Percentiles rank a stretch among this genome's conserved stretches.
Conservation (phyloP, 1,284 basidiomycete genomes). For the Moniliella sp. region DNA sequence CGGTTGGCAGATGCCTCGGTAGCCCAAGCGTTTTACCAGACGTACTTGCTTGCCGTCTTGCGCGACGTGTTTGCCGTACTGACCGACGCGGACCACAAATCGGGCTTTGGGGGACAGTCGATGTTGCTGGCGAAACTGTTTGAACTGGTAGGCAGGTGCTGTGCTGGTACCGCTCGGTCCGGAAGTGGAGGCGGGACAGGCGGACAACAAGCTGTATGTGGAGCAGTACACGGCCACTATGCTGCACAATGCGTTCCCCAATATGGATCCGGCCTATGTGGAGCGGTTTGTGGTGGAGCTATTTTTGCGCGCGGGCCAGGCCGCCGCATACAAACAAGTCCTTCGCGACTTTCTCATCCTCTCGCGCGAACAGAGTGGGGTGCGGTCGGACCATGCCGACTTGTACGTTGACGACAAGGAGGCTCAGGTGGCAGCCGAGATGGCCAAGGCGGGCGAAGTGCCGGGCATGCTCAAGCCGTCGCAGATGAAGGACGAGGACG, state of each 20-base stretch:
- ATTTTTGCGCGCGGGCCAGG: conserved; percentile 65
- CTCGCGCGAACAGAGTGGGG: conserved; percentile 40
- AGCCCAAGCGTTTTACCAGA: conserved; percentile 62
- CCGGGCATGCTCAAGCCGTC: conserved; percentile 97
- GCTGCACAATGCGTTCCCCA: conserved; percentile 66
- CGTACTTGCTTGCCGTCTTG: conserved; percentile 75
- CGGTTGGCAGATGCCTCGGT: conserved; percentile 56
- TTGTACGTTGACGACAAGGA: conserved; percentile 88
- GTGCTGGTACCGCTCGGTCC: conserved; percentile 69
- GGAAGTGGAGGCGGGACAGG: conserved; percentile 46
- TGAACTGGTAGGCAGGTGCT: conserved; percentile 63
- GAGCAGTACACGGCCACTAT: conserved; percentile 71
- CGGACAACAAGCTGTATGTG: conserved; percentile 63
- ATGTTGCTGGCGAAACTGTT: conserved; percentile 59
- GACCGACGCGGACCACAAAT: conserved; percentile 95
- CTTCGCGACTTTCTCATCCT: conserved; percentile 47
- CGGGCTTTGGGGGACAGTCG: conserved; percentile 39
- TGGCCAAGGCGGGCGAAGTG: conserved; percentile 68
- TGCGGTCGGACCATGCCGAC: conserved; percentile 51
- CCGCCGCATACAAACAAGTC: conserved; percentile 55
- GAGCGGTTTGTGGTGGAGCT: conserved; percentile 46
- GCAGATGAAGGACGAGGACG: conserved; percentile 65
- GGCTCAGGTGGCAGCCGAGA: conserved; percentile 54
- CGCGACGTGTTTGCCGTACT: conserved; percentile 95
- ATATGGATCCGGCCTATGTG: conserved; percentile 46